Evolutionary conservation across 495 filamentous ascomycete species (phyloP).

Genomic region (Penicillium canariense): DNA sequence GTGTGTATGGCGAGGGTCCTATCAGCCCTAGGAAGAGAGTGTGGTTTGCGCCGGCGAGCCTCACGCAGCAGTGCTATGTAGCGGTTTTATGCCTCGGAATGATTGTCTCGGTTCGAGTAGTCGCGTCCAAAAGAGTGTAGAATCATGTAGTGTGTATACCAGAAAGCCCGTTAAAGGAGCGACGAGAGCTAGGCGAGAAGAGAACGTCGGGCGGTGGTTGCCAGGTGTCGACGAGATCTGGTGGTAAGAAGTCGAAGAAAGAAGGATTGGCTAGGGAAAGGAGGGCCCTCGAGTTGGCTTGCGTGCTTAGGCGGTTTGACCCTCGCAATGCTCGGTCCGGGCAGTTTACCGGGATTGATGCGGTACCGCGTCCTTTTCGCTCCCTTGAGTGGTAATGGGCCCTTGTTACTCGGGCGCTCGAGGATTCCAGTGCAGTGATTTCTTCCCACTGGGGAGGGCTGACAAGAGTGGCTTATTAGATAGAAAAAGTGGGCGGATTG

Average conservation of each 20-base stretch:
- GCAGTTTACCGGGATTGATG: neutral
- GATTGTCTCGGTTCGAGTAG: neutral
- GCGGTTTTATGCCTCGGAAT: neutral
- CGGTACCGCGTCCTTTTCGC: neutral
- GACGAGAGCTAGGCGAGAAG: conserved; percentile 22
- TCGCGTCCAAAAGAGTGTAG: conserved; percentile 12
- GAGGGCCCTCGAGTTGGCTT: neutral
- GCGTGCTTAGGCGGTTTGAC: neutral
- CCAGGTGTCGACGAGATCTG: conserved; percentile 10
- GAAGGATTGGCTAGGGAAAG: neutral
- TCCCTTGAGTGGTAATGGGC: neutral
- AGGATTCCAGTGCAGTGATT: neutral
- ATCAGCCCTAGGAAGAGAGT: too few species aligned
- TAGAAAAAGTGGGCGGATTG: neutral
- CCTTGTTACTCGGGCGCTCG: neutral
- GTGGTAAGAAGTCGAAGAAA: neutral
- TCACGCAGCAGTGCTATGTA: neutral
- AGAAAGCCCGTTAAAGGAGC: conserved; percentile 14
- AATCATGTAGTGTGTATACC: conserved; percentile 5
- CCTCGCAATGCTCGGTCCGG: neutral
- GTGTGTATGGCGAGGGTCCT: neutral
- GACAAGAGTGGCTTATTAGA: neutral
- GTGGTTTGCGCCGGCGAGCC: neutral
- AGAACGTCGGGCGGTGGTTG: conserved; percentile 4
- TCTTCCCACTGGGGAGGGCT: neutral